A percentile compares a stretch with the other conserved stretches of the same genome.
phyloP scores from a whole-genome alignment of 768 basidiomycete genomes.

The Mycena capillaripes region DNA sequence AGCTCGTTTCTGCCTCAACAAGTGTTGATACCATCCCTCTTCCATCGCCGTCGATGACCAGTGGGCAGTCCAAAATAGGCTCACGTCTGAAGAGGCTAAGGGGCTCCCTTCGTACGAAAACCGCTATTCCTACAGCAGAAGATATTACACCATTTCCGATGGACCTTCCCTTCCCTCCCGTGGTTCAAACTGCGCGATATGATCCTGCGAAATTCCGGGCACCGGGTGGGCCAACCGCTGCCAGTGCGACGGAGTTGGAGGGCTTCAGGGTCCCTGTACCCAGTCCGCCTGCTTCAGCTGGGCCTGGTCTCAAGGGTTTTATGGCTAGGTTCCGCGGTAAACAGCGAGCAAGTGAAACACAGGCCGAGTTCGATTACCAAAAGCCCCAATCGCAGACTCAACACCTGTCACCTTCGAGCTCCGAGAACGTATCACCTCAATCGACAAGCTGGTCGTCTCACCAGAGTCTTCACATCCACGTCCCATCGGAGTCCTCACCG shows the following conservation, averaged over 20 bases:
- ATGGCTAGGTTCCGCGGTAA: conserved; percentile 82
- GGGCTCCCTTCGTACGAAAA: conserved; percentile 73
- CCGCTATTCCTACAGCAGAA: conserved; percentile 56
- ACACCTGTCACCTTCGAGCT: conserved; percentile 43
- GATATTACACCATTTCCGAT: conserved; percentile 63
- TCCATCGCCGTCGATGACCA: conserved; percentile 62
- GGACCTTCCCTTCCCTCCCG: conserved; percentile 56
- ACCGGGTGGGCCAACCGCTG: conserved; percentile 49
- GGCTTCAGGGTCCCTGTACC: conserved; percentile 69
- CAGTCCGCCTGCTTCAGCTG: conserved; percentile 78
- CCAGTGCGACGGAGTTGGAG: conserved; percentile 65
- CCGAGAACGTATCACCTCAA: conserved; percentile 30
- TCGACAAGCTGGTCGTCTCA: conserved; percentile 24
- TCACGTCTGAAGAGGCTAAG: conserved; percentile 81
- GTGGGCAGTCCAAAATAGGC: conserved; percentile 72
- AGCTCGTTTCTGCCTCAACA: conserved; percentile 75
- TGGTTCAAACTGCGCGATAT: conserved; percentile 55
- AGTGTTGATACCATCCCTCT: conserved; percentile 78
- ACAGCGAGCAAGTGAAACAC: conserved; percentile 52
- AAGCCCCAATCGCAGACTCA: conserved; percentile 38
- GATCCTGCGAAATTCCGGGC: conserved; percentile 55
- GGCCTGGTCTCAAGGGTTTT: conserved; percentile 84
- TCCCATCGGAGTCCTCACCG: conserved; percentile 8
- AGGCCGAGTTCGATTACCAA: conserved; percentile 45
- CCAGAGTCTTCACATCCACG: neutral